These are phyloP conservation scores for Backusella westeae DNA, from an alignment of 192 early-diverging fungal species.

Conservation along the genomic window DNA sequence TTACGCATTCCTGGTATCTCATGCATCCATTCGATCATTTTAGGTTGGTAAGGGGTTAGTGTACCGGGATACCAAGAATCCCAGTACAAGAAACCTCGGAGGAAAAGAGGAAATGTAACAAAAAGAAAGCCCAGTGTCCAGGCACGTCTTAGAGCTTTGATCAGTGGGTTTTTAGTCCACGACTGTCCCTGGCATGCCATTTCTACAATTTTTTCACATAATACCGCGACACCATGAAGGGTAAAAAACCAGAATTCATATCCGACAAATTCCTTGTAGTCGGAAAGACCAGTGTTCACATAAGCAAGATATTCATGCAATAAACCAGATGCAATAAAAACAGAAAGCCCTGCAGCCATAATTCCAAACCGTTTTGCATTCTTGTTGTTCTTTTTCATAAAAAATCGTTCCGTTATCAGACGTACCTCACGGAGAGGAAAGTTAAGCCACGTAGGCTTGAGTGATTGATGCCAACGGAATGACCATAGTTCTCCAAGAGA, in stretches of 20 bases:
- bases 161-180: not conserved
- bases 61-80: not conserved
- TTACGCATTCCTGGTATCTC: not conserved
- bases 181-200: slow-evolving; percentile 2
- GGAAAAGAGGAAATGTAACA: not conserved
- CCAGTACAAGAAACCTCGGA: not conserved
- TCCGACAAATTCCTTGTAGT: not conserved
- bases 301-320: slow-evolving; percentile 6
- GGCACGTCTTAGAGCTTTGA: not conserved
- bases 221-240: not conserved
- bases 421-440: slow-evolving; percentile 9
- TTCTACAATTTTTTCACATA: not conserved
- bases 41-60: not conserved
- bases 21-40: slow-evolving; percentile 4
- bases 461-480: slow-evolving; percentile 7
- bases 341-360: slow-evolving; percentile 5
- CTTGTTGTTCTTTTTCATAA: not conserved
- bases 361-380: not conserved
- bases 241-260: slow-evolving; percentile 4
- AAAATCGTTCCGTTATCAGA: slow-evolving; percentile 6
- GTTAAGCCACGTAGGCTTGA: slow-evolving; percentile 9
- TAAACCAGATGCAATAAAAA: not conserved
- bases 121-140: not conserved
- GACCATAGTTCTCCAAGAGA: slow-evolving; percentile 15
- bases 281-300: not conserved